phyloP scores from a whole-genome alignment of 805 yeast species.

The Sugiyamaella lignohabitans region DNA sequence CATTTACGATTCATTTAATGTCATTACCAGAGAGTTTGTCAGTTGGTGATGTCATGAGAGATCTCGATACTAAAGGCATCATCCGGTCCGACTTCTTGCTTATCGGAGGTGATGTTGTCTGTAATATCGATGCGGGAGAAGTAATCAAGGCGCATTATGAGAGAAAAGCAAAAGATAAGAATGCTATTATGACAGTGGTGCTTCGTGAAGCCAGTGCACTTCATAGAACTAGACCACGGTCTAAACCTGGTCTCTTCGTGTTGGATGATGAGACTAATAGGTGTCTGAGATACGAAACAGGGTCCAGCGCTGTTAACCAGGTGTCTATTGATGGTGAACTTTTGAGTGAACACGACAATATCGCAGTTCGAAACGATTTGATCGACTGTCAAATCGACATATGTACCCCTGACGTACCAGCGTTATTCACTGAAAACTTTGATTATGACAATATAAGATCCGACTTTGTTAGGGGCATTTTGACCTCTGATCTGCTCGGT shows the following conservation, averaged over 20 bases:
- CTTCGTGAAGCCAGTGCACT: slow-evolving; percentile 75
- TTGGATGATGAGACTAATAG: slow-evolving; percentile 66
- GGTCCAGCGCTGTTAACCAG: slow-evolving; percentile 35
- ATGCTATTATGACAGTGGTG: slow-evolving; percentile 93
- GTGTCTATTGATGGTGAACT: slow-evolving; percentile 78
- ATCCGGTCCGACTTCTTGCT: slow-evolving; percentile 85
- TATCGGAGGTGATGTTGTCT: slow-evolving; percentile 92
- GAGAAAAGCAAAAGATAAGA: slow-evolving; percentile 68
- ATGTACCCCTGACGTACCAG: slow-evolving; percentile 91
- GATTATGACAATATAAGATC: slow-evolving; percentile 83
- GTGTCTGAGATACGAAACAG: slow-evolving; percentile 78
- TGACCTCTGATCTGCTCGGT: slow-evolving; percentile 82
- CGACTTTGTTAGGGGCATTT: slow-evolving; percentile 86
- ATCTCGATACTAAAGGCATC: slow-evolving; percentile 82
- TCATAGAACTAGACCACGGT: slow-evolving; percentile 75
- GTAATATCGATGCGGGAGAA: slow-evolving; percentile 74
- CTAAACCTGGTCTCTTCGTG: slow-evolving; percentile 79
- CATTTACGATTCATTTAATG: slow-evolving; percentile 73
- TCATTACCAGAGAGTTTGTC: slow-evolving; percentile 81
- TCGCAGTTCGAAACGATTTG: slow-evolving; percentile 80
- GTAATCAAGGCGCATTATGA: slow-evolving; percentile 68
- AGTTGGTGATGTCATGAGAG: slow-evolving; percentile 97
- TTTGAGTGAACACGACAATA: slow-evolving; percentile 52
- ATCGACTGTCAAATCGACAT: slow-evolving; percentile 96
- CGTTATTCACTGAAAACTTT: slow-evolving; percentile 91